Evolutionary conservation across 768 basidiomycete genomes (phyloP).

Genomic region (Pilatotrama ljubarskyi): DNA sequence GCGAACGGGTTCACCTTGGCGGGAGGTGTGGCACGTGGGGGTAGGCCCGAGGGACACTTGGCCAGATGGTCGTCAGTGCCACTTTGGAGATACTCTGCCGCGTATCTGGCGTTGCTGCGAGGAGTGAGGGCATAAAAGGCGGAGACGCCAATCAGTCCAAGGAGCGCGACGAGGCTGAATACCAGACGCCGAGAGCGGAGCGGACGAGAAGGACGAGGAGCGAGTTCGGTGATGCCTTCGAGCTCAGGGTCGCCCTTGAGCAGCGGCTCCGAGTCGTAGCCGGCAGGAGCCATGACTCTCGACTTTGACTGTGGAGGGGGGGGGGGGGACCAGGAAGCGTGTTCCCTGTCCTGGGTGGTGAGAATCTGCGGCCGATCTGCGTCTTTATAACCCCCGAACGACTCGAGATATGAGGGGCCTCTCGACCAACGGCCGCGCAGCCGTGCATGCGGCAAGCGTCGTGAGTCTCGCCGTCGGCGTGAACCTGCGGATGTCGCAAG

Average conservation of each 20-base stretch:
- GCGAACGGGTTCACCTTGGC: slow-evolving; percentile 52
- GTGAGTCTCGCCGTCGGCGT: background rate
- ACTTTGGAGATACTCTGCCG: background rate
- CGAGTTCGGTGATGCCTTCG: slow-evolving; percentile 4
- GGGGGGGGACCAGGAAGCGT: background rate
- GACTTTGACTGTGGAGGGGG: background rate
- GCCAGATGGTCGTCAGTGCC: slow-evolving; percentile 23
- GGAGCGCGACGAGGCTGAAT: slow-evolving; percentile 3
- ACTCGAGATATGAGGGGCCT: background rate
- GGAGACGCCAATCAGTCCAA: slow-evolving; percentile 15
- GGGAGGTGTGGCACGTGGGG: slow-evolving; percentile 41
- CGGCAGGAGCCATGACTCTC: slow-evolving; percentile 9
- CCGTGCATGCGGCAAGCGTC: background rate
- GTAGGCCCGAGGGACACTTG: slow-evolving; percentile 37
- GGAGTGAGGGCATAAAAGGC: slow-evolving; percentile 17
- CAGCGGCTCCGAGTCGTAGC: slow-evolving; percentile 21
- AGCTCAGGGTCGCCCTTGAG: slow-evolving; percentile 19
- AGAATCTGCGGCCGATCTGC: background rate
- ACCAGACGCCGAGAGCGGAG: slow-evolving; percentile 7
- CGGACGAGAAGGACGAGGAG: background rate
- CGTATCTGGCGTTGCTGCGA: background rate
- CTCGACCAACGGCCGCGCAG: too few relatives aligned
- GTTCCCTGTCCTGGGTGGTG: background rate
- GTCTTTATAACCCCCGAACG: background rate
- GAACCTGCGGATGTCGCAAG: slow-evolving; percentile 7